A percentile compares a stretch with the other conserved stretches of the same genome.
Conservation (phyloP, 2,329 filamentous ascomycete genomes). For the Grosmannia huntii region DNA sequence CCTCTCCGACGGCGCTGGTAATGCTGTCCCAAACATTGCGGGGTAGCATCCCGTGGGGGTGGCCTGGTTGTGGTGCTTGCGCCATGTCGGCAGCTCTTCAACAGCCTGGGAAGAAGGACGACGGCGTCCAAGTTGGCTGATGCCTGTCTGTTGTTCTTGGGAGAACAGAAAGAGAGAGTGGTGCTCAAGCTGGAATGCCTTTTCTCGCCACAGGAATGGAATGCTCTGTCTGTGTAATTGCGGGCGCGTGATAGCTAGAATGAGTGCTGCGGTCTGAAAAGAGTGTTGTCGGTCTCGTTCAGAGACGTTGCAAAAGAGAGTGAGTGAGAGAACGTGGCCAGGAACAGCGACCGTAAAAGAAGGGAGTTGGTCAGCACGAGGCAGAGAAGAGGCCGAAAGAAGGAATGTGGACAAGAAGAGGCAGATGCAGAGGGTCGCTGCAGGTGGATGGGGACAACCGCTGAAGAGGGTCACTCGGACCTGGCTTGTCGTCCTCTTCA, state of each 20-base stretch:
- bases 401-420: conserved; percentile 6
- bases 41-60: not conserved
- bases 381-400: conserved; percentile 1
- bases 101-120: not conserved
- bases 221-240: not conserved
- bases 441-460: not conserved
- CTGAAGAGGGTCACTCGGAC: not conserved
- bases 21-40: conserved; percentile 9
- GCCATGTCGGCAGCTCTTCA: conserved; percentile 3
- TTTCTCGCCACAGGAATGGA: not conserved
- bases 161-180: not conserved
- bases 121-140: not conserved
- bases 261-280: not conserved
- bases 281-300: not conserved
- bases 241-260: not conserved
- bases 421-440: not conserved
- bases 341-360: not conserved
- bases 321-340: not conserved
- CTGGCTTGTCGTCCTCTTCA: not conserved
- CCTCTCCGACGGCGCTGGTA: conserved; percentile 10
- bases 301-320: not conserved
- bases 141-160: not conserved
- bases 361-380: conserved; percentile 5
- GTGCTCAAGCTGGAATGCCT: not conserved
- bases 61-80: conserved; percentile 3